phyloP scores from a whole-genome alignment of 352 stramenopile species.

The Globisporangium polare region DNA sequence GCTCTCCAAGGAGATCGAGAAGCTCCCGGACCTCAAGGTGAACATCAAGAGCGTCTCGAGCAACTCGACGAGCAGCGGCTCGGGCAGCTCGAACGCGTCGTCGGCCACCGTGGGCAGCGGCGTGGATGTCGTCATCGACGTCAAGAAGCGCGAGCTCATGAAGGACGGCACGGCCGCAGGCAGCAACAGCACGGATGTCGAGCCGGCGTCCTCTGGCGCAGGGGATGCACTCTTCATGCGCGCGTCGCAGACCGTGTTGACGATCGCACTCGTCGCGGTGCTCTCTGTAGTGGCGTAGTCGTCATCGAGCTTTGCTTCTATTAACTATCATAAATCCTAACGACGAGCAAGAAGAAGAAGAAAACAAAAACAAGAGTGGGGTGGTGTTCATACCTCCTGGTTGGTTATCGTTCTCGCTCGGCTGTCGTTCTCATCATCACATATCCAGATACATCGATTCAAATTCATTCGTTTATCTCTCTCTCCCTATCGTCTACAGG shows the following conservation, averaged over 20 bases:
- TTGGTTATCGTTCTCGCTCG: background rate
- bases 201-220: background rate
- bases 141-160: constrained; percentile 44
- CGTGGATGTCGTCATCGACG: constrained; percentile 39
- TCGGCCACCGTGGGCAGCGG: constrained; percentile 4
- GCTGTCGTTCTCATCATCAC: background rate
- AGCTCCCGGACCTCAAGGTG: constrained; percentile 23
- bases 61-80: constrained; percentile 1
- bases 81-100: background rate
- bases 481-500: constrained; percentile 22
- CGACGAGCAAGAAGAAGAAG: constrained; percentile 1
- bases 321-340: background rate
- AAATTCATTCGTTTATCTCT: constrained; percentile 4
- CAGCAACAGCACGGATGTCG: constrained; percentile 8
- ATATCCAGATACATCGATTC: background rate
- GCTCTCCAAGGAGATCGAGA: constrained; percentile 18
- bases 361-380: background rate
- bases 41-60: constrained; percentile 21
- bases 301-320: background rate
- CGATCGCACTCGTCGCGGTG: constrained; percentile 4
- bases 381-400: background rate
- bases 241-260: constrained; percentile 7
- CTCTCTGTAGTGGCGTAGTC: constrained; percentile 3
- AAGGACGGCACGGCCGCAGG: constrained; percentile 11
- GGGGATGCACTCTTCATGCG: background rate